These are phyloP conservation scores for Eutrema yunnanense DNA, from an alignment of 345 rosid species.

Conservation along the genomic window DNA sequence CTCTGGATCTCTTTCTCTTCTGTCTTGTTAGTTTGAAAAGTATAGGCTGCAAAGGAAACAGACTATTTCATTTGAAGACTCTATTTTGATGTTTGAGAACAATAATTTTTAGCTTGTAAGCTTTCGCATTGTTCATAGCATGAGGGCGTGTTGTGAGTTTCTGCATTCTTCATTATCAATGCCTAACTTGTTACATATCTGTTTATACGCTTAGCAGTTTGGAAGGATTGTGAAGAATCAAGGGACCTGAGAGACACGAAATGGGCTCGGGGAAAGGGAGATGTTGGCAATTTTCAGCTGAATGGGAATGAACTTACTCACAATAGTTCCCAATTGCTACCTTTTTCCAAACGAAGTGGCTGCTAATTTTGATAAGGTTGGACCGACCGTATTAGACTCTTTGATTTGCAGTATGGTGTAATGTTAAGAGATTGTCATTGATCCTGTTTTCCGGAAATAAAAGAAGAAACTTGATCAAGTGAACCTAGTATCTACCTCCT, in stretches of 20 bases:
- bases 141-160: neutral
- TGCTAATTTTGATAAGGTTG: neutral
- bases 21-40: neutral
- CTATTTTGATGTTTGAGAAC: too few species aligned
- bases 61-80: neutral
- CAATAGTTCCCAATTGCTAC: neutral
- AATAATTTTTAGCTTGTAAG: neutral
- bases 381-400: neutral
- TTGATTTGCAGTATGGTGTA: neutral
- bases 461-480: slow-evolving; percentile 13
- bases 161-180: neutral
- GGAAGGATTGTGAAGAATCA: neutral
- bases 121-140: neutral
- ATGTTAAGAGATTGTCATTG: slow-evolving; percentile 1
- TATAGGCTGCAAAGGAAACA: neutral
- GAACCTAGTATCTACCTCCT: slow-evolving; percentile 18
- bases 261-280: neutral
- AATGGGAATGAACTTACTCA: neutral
- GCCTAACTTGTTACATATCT: neutral
- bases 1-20: neutral
- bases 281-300: slow-evolving; percentile 1
- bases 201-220: neutral
- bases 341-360: neutral
- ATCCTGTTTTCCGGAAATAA: neutral
- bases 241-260: neutral